A percentile compares a stretch with the other conserved stretches of the same genome.
Evolutionary conservation across 306 rosid genomes (phyloP).

Genomic region (Pyrus bretschneideri): DNA sequence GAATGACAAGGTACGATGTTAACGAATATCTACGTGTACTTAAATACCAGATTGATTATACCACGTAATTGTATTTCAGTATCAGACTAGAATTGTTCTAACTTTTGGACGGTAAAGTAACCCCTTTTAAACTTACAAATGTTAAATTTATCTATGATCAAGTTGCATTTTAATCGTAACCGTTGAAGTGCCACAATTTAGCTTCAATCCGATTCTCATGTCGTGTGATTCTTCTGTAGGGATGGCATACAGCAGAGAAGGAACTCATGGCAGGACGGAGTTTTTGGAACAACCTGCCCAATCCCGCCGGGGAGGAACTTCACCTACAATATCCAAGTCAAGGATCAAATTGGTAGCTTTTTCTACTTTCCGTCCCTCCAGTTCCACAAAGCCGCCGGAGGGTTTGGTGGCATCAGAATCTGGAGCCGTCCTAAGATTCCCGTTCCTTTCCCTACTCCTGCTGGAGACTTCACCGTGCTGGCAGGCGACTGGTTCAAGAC

Average conservation of each 20-base stretch:
- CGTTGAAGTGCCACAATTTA: not conserved
- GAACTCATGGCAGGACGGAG: slow-evolving; percentile 82
- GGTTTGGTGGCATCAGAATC: slow-evolving; percentile 65
- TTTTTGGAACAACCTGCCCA: slow-evolving; percentile 60
- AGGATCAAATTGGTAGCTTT: slow-evolving; percentile 62
- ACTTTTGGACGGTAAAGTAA: not conserved
- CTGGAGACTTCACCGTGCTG: slow-evolving; percentile 67
- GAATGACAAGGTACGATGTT: no score
- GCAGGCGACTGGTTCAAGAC: slow-evolving; percentile 93
- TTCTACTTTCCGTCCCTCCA: slow-evolving; percentile 61
- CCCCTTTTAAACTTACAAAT: not conserved
- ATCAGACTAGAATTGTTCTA: no score
- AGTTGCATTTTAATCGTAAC: not conserved
- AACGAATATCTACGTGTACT: no score
- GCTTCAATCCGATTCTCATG: not conserved
- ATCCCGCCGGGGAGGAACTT: slow-evolving; percentile 52
- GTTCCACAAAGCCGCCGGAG: slow-evolving; percentile 76
- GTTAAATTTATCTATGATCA: not conserved
- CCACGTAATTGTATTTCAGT: no score
- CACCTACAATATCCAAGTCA: slow-evolving; percentile 51
- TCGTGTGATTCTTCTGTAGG: slow-evolving; percentile 39
- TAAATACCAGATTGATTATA: no score
- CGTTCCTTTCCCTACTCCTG: slow-evolving; percentile 87
- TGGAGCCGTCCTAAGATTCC: slow-evolving; percentile 94
- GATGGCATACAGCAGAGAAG: slow-evolving; percentile 87